Base-by-base conservation (phyloP, 1,284 basidiomycete species). In the Microbotryum saponariae region DNA sequence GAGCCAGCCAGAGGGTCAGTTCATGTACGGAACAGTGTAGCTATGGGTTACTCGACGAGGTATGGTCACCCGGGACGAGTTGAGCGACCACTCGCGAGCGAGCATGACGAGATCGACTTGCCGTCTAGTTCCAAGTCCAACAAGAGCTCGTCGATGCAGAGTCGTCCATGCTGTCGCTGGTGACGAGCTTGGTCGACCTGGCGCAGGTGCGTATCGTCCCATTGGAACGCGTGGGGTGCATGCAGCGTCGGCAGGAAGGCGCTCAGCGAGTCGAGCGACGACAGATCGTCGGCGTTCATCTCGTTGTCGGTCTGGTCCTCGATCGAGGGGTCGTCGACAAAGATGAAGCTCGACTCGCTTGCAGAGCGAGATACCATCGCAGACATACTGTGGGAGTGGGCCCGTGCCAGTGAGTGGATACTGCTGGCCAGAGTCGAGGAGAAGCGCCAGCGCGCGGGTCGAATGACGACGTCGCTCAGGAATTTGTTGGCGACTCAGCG, bases 111-210 rank as follows among this genome's bases (percentile, higher is more conserved):
- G 29, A 21, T n/a, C 21, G 20, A 48, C 54, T 56, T 8, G 50
- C 52, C 56, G 3, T 47, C 27, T 16, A 62, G 47, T 42, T 50
- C 55, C 1, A 48, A 49, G 46, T 66, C 27, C 25, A 10, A 2
- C 21, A 66, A 31, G 16, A 68, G 54, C 33, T 66, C 60, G 51
- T 68, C 64, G 54, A 64, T 54, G 53, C 54, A 66, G 45, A 66
- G 49, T 0, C 31, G 45, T 18, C 14, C 7, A 52, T 64, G 64
- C 14, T 64, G 64, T 44, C 51, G 23, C 18, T 23, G 33, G 4
- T 23, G 18, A 2, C 56, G 55, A 33, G n/a, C 20, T 23, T 53
- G 51, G n/a, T 33, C 33, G 51, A 53, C 8, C 20, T 33, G 51
- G n/a, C 25, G 25, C 51, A 33, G 9, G 25, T 53, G 8, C 20